A percentile compares a stretch with the other conserved stretches of the same genome.
These are phyloP conservation scores for Begonia peltatifolia DNA, from an alignment of 306 rosid genomes.

Conservation along the genomic window DNA sequence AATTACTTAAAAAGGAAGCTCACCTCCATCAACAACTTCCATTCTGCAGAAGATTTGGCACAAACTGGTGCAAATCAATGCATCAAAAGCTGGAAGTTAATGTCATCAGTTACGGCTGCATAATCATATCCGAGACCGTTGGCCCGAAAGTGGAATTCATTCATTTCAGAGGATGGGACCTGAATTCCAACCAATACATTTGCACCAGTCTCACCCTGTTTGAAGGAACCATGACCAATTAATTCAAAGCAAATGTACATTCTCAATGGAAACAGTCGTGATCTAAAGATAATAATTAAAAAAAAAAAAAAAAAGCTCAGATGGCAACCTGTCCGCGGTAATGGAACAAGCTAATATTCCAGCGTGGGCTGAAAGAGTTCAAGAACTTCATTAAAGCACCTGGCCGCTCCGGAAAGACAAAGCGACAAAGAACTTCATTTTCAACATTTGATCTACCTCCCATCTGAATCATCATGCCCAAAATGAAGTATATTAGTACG, in stretches of 20 bases:
- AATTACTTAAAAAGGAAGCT: too few relatives aligned
- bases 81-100: constrained; percentile 59
- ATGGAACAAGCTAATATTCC: constrained; percentile 89
- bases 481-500: background rate
- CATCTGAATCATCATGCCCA: constrained; percentile 34
- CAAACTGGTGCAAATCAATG: constrained; percentile 15
- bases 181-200: constrained; percentile 78
- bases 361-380: constrained; percentile 77
- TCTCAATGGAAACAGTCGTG: too few relatives aligned
- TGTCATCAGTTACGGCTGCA: constrained; percentile 42
- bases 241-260: too few relatives aligned
- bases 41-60: too few relatives aligned
- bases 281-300: too few relatives aligned
- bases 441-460: constrained; percentile 49
- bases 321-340: constrained; percentile 56
- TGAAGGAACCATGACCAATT: background rate
- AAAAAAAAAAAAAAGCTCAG: background rate
- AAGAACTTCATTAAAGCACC: constrained; percentile 84
- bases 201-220: constrained; percentile 84
- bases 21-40: too few relatives aligned
- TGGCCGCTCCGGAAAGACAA: constrained; percentile 85
- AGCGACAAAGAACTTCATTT: constrained; percentile 80
- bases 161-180: constrained; percentile 40
- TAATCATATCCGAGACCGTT: constrained; percentile 54
- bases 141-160: constrained; percentile 42